A percentile compares a stretch with the other conserved stretches of the same genome.
These are phyloP conservation scores for Hyaloscypha bicolor DNA, from an alignment of 495 filamentous ascomycete genomes.

Conservation along the genomic window DNA sequence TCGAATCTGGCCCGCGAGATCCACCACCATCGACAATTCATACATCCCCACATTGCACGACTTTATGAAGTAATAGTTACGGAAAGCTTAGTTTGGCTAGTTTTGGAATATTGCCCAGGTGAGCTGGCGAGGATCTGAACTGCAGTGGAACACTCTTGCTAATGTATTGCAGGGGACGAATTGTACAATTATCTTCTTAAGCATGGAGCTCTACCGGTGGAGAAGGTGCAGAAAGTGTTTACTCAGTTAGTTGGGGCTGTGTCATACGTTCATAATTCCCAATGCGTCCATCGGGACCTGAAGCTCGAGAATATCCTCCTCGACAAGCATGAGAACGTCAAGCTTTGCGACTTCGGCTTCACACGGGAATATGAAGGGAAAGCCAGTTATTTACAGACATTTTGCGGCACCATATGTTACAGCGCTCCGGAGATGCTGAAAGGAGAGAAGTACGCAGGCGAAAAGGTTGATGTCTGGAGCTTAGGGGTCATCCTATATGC, in stretches of 20 bases:
- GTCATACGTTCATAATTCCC: conserved; percentile 91
- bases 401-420: conserved; percentile 97
- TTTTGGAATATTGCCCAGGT: conserved; percentile 96
- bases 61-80: conserved; percentile 98
- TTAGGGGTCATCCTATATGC: conserved; percentile 95
- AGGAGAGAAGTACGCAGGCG: conserved; percentile 95
- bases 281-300: conserved; percentile 93
- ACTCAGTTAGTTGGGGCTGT: conserved; percentile 95
- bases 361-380: conserved; percentile 97
- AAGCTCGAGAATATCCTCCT: conserved; percentile 97
- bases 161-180: conserved; percentile 72
- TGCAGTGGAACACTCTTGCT: conserved; percentile 30
- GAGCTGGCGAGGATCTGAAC: conserved; percentile 33
- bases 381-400: conserved; percentile 93
- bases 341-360: conserved; percentile 98
- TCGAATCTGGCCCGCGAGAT: conserved; percentile 95
- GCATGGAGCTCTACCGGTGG: conserved; percentile 79
- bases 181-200: conserved; percentile 92
- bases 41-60: conserved; percentile 95
- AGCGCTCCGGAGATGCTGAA: conserved; percentile 98
- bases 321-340: conserved; percentile 97
- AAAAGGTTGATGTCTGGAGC: conserved; percentile 99
- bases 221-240: conserved; percentile 94
- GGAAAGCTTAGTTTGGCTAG: conserved; percentile 92
- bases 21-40: conserved; percentile 96